Evolutionary conservation across 129 eudicot genomes (phyloP).

Genomic region (Lonicera japonica): DNA sequence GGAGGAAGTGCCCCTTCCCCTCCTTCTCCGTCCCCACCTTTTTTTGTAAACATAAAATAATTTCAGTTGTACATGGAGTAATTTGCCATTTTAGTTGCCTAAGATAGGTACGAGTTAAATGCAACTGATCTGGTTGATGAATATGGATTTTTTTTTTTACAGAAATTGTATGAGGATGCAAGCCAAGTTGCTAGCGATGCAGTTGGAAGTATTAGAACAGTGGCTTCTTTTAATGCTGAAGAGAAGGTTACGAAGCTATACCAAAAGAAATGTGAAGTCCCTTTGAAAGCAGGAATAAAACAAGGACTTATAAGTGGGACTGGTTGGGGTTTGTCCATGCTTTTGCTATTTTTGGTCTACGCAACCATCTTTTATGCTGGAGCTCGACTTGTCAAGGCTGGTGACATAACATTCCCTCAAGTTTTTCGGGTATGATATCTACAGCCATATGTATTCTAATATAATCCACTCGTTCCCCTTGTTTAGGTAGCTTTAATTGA

Average conservation of each 20-base stretch:
- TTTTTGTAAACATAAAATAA: no score
- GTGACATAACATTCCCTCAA: slow-evolving; percentile 14
- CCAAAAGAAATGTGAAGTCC: slow-evolving; percentile 26
- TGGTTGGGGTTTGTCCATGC: slow-evolving; percentile 23
- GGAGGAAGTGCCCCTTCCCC: no score
- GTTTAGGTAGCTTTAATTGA: no score
- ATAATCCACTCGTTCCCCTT: background rate
- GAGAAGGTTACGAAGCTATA: slow-evolving; percentile 24
- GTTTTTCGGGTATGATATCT: slow-evolving; percentile 22
- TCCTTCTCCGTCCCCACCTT: no score
- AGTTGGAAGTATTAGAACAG: slow-evolving; percentile 34
- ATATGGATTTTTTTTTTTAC: background rate
- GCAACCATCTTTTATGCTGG: slow-evolving; percentile 27
- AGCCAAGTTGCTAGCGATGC: slow-evolving; percentile 43
- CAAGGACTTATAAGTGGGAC: slow-evolving; percentile 32
- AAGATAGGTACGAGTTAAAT: background rate
- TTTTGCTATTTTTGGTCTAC: slow-evolving; percentile 16
- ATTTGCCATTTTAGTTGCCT: background rate
- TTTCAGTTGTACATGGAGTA: no score
- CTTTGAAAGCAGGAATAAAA: slow-evolving; percentile 13
- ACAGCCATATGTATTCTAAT: background rate
- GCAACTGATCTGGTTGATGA: background rate
- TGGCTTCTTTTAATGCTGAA: slow-evolving; percentile 36
- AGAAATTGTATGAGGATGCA: slow-evolving; percentile 38
- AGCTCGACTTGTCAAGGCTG: slow-evolving; percentile 25